Evolutionary conservation across 2,329 filamentous ascomycete species (phyloP).

Genomic region (Ophiostoma quercus): DNA sequence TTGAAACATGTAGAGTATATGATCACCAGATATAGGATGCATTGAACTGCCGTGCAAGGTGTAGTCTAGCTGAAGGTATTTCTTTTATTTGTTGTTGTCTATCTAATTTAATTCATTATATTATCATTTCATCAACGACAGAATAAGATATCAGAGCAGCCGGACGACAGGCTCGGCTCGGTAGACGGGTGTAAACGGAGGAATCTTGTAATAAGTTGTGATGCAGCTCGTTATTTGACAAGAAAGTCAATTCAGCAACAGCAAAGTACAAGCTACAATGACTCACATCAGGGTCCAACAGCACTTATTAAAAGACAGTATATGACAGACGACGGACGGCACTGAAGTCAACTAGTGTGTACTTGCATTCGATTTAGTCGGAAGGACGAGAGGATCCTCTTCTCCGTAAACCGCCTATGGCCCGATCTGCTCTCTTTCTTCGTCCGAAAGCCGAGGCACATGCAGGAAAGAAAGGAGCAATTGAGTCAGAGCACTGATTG

Average conservation of each 20-base stretch:
- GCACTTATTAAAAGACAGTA: no score
- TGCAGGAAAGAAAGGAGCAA: neutral
- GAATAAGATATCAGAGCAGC: no score
- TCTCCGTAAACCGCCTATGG: neutral
- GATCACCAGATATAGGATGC: neutral
- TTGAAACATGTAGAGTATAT: neutral
- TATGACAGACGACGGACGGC: neutral
- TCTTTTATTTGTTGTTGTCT: no score
- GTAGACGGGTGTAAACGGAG: neutral
- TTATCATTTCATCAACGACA: no score
- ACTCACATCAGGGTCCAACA: neutral
- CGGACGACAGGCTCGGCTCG: neutral
- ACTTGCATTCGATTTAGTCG: neutral
- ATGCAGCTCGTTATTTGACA: no score
- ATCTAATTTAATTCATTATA: no score
- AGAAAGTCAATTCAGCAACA: neutral
- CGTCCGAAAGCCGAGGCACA: neutral
- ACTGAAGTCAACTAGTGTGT: neutral
- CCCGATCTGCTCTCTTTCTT: neutral
- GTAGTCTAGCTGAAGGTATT: no score
- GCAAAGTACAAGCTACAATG: no score
- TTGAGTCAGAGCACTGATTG: neutral
- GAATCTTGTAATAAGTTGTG: no score
- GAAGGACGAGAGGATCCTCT: conserved; percentile 8
- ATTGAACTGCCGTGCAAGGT: neutral